Base-by-base conservation (phyloP, 768 basidiomycete species). In the Cyclocybe cylindracea region DNA sequence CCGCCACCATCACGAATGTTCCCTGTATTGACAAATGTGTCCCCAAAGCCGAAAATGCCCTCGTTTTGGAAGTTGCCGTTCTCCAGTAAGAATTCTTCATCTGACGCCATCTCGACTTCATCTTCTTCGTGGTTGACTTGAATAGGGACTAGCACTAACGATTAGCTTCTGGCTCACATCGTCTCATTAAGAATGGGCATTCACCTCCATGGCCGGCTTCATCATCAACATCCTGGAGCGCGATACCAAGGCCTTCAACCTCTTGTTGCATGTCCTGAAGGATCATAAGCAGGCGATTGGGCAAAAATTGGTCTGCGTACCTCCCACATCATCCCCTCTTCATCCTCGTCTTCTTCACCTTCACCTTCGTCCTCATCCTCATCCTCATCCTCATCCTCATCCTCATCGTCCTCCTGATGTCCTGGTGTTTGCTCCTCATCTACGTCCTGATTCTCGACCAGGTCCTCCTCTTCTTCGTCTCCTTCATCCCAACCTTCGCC, bases 391-490 rank as follows among this genome's bases (percentile, higher is more conserved):
- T 81, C 78, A 13, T 72, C 71, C 54, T 75, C 80, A 9, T 78
- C 79, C 10, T 76, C 76, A 10, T 78, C 78, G 10, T 77, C 80
- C 16, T 16, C 24, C 24, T 24, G 24, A 24, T 24, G 24, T 24
- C 24, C 24, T 24, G 24, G 24, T 24, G 24, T 5, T 24, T 24
- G 24, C 11, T 76, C 82, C 29, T 79, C 83, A 34, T 84, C 82
- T 1, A 74, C 76, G 19, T 77, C 75, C 14, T 77, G 73, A 50
- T 74, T 74, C 53, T 79, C 78, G 24, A 78, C 77, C 14, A 84
- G 54, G 44, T 85, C 88, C 38, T 85, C 86, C 33, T 86, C 85
- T 0, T 85, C 86, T 31, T 85, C 85, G n/a, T 85, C 86, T 29
- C 72, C 82, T 41, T 84, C 81, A 46, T 79, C 83, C 83, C 89